A percentile compares a stretch with the other conserved stretches of the same genome.
These are phyloP conservation scores for Sutorius eximius DNA, from an alignment of 1,284 basidiomycete species.

Conservation along the genomic window DNA sequence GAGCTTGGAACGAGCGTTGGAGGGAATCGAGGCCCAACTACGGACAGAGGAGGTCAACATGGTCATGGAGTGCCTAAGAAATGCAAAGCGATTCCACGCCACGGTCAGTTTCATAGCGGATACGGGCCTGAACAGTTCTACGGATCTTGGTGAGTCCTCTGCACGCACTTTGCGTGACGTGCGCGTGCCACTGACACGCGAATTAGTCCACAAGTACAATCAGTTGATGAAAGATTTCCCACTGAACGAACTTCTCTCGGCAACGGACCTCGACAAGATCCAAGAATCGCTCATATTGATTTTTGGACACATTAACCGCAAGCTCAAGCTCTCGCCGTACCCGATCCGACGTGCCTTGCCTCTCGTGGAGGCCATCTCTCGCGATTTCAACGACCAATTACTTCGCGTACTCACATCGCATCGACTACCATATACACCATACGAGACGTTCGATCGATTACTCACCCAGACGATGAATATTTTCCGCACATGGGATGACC, in stretches of 20 bases:
- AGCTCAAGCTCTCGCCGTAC: constrained; percentile 93
- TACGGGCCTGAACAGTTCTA: constrained; percentile 92
- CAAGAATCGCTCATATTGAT: constrained; percentile 86
- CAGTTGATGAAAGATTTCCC: constrained; percentile 99
- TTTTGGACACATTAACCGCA: constrained; percentile 94
- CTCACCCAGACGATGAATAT: constrained; percentile 78
- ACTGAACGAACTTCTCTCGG: constrained; percentile 91
- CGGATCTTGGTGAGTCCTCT: constrained; percentile 67
- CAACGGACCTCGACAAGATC: constrained; percentile 94
- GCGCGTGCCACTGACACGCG: constrained; percentile 37
- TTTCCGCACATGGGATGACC: constrained; percentile 95
- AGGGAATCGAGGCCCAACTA: constrained; percentile 91
- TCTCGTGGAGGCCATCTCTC: constrained; percentile 96
- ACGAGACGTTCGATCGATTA: constrained; percentile 89
- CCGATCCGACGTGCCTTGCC: constrained; percentile 94
- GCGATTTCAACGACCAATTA: constrained; percentile 95
- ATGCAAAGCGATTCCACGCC: constrained; percentile 96
- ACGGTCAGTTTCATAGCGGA: constrained; percentile 98
- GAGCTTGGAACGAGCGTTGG: constrained; percentile 89
- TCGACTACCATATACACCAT: constrained; percentile 91
- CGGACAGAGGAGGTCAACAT: constrained; percentile 90
- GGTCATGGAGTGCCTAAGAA: constrained; percentile 93
- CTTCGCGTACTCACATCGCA: constrained; percentile 89
- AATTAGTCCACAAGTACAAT: constrained; percentile 92
- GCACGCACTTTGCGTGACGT: not conserved